Conservation (phyloP, 176 grass and related monocot species). For the Avena sativa region DNA sequence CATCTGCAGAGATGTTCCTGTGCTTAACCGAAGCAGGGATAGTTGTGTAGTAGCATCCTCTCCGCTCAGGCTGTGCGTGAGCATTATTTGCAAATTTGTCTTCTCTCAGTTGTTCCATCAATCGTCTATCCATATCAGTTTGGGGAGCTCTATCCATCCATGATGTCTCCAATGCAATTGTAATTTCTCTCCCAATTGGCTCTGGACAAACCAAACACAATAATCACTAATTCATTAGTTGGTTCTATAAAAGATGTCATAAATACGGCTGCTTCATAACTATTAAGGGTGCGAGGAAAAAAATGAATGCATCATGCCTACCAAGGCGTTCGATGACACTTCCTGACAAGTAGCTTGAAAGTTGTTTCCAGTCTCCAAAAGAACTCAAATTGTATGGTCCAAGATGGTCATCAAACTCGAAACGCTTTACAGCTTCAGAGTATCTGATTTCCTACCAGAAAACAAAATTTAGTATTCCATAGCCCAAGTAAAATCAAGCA, state of each 20-base stretch:
- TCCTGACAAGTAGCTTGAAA: constrained; percentile 74
- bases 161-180: constrained; percentile 75
- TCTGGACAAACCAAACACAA: constrained; percentile 50
- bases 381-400: constrained; percentile 78
- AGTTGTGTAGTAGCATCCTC: constrained; percentile 82
- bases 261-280: background rate
- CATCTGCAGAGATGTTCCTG: constrained; percentile 61
- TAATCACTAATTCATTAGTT: constrained; percentile 9
- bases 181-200: constrained; percentile 86
- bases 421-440: constrained; percentile 72
- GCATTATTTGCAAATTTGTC: constrained; percentile 61
- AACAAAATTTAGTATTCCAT: constrained; percentile 45
- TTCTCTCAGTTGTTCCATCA: constrained; percentile 75
- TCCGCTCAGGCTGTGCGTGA: constrained; percentile 47
- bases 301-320: constrained; percentile 34
- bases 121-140: constrained; percentile 68
- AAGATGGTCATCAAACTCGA: constrained; percentile 83
- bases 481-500: background rate
- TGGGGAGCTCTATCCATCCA: constrained; percentile 67
- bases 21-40: constrained; percentile 81
- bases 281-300: background rate
- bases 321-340: constrained; percentile 76
- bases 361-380: constrained; percentile 76
- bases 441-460: constrained; percentile 84
- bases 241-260: background rate